phyloP scores from a whole-genome alignment of 2,329 filamentous ascomycete species.

The Allantophomopsis cytisporea region DNA sequence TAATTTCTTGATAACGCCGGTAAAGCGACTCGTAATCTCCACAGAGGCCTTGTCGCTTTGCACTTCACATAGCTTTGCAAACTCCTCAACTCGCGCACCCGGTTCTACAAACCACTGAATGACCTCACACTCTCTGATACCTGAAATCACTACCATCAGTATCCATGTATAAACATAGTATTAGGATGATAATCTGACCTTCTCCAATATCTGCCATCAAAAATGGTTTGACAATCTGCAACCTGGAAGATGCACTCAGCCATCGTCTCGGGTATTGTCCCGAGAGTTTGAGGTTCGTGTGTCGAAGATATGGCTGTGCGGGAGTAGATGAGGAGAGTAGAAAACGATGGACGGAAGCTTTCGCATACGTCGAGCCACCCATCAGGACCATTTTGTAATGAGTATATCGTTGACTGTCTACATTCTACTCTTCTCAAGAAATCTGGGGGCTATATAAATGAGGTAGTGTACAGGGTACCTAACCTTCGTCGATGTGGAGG shows the following conservation, averaged over 20 bases:
- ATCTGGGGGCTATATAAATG: too few species aligned
- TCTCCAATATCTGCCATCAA: conserved; percentile 78
- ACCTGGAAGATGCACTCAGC: conserved; percentile 14
- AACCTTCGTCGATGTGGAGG: conserved; percentile 2
- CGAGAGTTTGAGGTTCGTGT: conserved; percentile 2
- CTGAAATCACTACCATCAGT: conserved; percentile 27
- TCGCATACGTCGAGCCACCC: too few species aligned
- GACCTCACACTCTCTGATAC: conserved; percentile 95
- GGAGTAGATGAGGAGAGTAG: too few species aligned
- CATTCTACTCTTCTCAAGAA: too few species aligned
- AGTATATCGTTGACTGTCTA: too few species aligned
- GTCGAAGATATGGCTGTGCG: too few species aligned
- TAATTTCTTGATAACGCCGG: conserved; percentile 90
- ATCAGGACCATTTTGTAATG: too few species aligned
- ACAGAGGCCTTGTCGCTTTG: conserved; percentile 91
- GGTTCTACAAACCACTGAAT: conserved; percentile 99
- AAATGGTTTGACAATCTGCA: conserved; percentile 57
- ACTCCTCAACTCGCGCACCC: conserved; percentile 90
- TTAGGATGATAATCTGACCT: conserved; percentile 29
- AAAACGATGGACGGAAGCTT: too few species aligned
- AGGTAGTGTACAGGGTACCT: too few species aligned
- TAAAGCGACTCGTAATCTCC: conserved; percentile 90
- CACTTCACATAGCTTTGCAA: conserved; percentile 94
- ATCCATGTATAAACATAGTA: too few species aligned
- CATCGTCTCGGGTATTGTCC: conserved; percentile 8